Percentiles rank a stretch among this genome's conserved stretches.
phyloP scores from a whole-genome alignment of 768 basidiomycete species.

The Lactarius tabidus region DNA sequence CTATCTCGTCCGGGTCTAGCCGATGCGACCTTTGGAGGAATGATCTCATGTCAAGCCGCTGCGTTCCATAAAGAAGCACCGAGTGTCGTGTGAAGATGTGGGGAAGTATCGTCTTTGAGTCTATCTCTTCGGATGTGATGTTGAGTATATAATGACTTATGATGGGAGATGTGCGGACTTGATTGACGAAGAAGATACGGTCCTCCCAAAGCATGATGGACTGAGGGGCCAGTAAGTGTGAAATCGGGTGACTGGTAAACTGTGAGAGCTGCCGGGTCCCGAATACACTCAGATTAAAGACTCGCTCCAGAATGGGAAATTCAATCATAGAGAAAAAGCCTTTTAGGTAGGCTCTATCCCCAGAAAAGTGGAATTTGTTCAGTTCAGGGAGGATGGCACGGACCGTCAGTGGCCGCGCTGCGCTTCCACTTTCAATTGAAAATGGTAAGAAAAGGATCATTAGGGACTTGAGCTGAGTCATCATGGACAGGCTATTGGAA shows the following conservation, averaged over 20 bases:
- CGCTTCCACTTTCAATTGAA: neutral
- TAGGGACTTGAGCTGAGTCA: conserved; percentile 1
- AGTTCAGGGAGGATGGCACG: neutral
- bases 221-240: neutral
- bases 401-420: neutral
- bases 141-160: neutral
- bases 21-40: too few species aligned
- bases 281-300: neutral
- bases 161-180: neutral
- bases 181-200: neutral
- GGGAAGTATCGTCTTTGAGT: neutral
- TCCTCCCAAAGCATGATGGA: neutral
- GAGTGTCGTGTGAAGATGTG: neutral
- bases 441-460: neutral
- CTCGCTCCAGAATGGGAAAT: neutral
- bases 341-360: neutral
- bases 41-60: neutral
- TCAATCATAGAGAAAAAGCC: conserved; percentile 1
- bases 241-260: conserved; percentile 7
- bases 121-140: neutral
- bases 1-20: neutral
- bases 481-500: neutral
- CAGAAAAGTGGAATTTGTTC: conserved; percentile 2
- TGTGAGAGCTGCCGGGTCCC: neutral
- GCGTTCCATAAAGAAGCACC: too few species aligned